Evolutionary conservation across 2,329 filamentous ascomycete species (phyloP).

Genomic region (Fusarium staphyleae): DNA sequence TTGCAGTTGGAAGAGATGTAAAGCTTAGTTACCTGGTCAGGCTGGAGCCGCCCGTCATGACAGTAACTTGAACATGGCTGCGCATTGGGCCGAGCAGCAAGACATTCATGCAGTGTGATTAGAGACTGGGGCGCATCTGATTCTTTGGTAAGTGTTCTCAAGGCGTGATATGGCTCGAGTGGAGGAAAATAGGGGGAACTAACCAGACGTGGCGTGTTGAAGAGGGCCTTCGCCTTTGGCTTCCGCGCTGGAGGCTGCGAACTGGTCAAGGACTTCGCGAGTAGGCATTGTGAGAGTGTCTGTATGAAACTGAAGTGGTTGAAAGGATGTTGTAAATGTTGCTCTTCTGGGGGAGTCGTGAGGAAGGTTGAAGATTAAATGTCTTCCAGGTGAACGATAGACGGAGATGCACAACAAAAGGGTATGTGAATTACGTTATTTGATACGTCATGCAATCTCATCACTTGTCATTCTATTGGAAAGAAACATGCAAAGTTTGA

Average conservation of each 20-base stretch:
- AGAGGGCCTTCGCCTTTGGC: conserved; percentile 34
- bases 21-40: conserved; percentile 14
- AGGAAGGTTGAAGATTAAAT: background rate
- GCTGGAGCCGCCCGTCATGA: conserved; percentile 10
- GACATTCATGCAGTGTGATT: conserved; percentile 38
- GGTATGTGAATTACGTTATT: too few species aligned
- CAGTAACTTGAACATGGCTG: background rate
- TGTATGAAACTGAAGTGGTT: background rate
- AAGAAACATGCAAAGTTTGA: too few species aligned
- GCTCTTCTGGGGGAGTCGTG: background rate
- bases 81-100: conserved; percentile 27
- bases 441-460: too few species aligned
- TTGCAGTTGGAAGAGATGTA: accelerated
- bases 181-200: background rate
- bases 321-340: background rate
- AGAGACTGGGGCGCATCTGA: conserved; percentile 34
- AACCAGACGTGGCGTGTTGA: conserved; percentile 17
- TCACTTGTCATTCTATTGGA: too few species aligned
- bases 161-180: background rate
- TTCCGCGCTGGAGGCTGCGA: conserved; percentile 19
- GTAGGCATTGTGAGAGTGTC: conserved; percentile 24
- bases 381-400: background rate
- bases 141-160: background rate
- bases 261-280: conserved; percentile 32
- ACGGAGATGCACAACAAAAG: background rate